These are phyloP conservation scores for Penicillium argentinense DNA, from an alignment of 495 filamentous ascomycete genomes.

Conservation along the genomic window DNA sequence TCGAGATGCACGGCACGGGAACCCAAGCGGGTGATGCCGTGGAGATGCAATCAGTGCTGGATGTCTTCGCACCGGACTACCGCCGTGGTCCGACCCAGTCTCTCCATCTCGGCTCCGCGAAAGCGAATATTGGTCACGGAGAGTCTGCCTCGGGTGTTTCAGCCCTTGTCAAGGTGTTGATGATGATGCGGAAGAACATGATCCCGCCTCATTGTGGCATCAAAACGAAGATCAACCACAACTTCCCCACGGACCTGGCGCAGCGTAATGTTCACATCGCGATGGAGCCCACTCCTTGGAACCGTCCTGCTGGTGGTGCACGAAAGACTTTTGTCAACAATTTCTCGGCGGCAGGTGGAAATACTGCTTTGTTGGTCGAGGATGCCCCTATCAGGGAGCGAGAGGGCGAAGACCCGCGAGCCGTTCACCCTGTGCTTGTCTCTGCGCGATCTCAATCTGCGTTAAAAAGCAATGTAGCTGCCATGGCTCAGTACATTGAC, in stretches of 20 bases:
- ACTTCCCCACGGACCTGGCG: constrained; percentile 71
- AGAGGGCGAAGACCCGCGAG: constrained; percentile 52
- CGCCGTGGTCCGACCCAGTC: constrained; percentile 69
- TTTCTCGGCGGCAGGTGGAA: constrained; percentile 61
- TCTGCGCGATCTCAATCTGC: constrained; percentile 55
- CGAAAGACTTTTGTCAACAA: constrained; percentile 70
- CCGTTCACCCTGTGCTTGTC: constrained; percentile 49
- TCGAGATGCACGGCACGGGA: constrained; percentile 90
- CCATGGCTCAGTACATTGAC: constrained; percentile 51
- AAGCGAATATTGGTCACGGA: constrained; percentile 87
- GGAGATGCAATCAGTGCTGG: constrained; percentile 77
- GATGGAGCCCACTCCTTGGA: constrained; percentile 58
- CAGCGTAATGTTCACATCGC: constrained; percentile 77
- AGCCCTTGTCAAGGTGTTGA: constrained; percentile 76
- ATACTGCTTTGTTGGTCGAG: constrained; percentile 53
- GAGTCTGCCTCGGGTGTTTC: constrained; percentile 86
- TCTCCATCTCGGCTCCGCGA: constrained; percentile 79
- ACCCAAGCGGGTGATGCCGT: constrained; percentile 79
- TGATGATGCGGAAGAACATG: constrained; percentile 82
- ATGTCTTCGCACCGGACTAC: constrained; percentile 72
- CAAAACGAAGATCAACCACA: constrained; percentile 78
- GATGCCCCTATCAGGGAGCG: constrained; percentile 46
- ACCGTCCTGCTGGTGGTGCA: constrained; percentile 58
- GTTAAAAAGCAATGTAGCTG: constrained; percentile 54
- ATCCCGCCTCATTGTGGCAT: constrained; percentile 91